Conservation (phyloP, 2,329 filamentous ascomycete genomes). For the Ceratocystis destructans region DNA sequence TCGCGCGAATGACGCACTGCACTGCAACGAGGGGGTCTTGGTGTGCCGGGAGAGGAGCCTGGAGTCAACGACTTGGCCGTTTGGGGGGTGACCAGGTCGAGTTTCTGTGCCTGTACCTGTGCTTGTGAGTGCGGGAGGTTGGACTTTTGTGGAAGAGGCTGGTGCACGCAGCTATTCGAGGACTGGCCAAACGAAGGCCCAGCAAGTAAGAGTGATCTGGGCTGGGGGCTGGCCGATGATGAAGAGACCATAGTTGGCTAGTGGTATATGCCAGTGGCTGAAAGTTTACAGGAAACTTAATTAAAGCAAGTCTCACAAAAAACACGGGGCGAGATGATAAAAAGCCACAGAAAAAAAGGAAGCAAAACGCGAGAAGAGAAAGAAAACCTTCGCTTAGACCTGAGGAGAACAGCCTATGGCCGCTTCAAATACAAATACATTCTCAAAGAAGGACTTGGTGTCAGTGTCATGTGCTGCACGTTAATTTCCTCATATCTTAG, state of each 20-base stretch:
- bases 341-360: neutral
- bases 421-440: neutral
- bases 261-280: neutral
- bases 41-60: neutral
- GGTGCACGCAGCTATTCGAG: neutral
- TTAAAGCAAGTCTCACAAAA: neutral
- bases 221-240: neutral
- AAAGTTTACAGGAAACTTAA: neutral
- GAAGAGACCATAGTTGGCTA: neutral
- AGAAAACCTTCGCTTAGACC: neutral
- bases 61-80: neutral
- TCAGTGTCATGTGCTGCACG: neutral
- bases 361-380: neutral
- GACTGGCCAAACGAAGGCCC: neutral
- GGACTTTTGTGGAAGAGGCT: neutral
- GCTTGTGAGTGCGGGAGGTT: no score
- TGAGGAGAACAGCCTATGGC: neutral
- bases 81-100: neutral
- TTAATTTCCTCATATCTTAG: neutral
- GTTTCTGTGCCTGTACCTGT: neutral
- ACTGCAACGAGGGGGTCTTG: neutral
- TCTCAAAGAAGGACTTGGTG: neutral
- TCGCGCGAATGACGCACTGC: slow-evolving; percentile 4
- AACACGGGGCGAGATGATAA: neutral
- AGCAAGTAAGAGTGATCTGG: neutral